Percentiles rank a stretch among this genome's conserved stretches.
phyloP scores from a whole-genome alignment of 2,329 filamentous ascomycete genomes.

The Colletotrichum tamarilloi region DNA sequence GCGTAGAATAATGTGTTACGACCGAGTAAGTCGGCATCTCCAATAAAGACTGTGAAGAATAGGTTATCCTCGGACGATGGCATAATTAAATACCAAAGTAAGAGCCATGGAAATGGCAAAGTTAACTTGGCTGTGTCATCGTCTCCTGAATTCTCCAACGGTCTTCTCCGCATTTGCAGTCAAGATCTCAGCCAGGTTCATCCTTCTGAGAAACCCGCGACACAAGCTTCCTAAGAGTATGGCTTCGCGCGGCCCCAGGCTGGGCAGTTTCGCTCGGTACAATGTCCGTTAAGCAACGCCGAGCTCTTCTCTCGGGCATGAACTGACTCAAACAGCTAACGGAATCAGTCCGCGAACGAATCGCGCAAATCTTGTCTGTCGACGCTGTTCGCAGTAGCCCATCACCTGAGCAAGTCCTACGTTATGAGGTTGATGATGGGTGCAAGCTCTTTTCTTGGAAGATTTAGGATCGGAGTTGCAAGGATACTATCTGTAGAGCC shows the following conservation, averaged over 20 bases:
- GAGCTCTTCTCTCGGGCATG: background rate
- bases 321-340: conserved; percentile 11
- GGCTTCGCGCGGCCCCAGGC: background rate
- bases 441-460: background rate
- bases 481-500: background rate
- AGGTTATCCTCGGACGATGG: too few relatives aligned
- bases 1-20: too few relatives aligned
- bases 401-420: background rate
- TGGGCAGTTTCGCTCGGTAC: conserved; percentile 6
- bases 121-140: background rate
- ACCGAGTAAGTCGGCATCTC: too few relatives aligned
- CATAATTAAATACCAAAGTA: too few relatives aligned
- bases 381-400: background rate
- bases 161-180: background rate
- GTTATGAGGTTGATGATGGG: too few relatives aligned
- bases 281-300: conserved; percentile 12
- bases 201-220: background rate
- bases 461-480: background rate
- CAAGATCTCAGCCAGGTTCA: background rate
- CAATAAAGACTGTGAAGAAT: too few relatives aligned
- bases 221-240: background rate
- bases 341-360: background rate
- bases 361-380: background rate
- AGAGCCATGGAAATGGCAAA: background rate
- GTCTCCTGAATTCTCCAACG: background rate